These are phyloP conservation scores for Candida berthetii DNA, from an alignment of 805 yeast genomes.

Conservation along the genomic window DNA sequence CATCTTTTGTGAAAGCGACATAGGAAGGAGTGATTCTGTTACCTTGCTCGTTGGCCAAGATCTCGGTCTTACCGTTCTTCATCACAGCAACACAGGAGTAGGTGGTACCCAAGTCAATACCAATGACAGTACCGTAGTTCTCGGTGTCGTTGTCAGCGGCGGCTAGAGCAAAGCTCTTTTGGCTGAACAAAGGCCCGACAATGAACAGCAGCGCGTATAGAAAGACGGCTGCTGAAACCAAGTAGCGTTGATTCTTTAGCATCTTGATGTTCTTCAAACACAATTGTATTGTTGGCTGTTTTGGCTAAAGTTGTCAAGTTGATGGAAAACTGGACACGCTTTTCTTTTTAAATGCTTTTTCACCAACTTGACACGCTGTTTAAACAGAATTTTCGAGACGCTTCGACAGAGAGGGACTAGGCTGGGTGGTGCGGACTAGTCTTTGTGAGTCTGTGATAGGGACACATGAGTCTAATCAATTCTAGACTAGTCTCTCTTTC, in stretches of 20 bases:
- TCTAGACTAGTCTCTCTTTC: not conserved
- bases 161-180: constrained; percentile 10
- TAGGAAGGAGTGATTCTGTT: constrained; percentile 95
- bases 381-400: not conserved
- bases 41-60: constrained; percentile 94
- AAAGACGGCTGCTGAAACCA: constrained; percentile 27
- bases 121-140: constrained; percentile 64
- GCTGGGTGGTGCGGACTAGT: not conserved
- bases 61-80: constrained; percentile 84
- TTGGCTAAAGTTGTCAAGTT: too few relatives aligned
- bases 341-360: not conserved
- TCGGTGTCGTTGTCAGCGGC: constrained; percentile 29
- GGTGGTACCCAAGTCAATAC: constrained; percentile 97
- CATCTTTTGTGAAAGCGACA: constrained; percentile 89
- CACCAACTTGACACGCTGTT: not conserved
- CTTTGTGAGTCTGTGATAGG: too few relatives aligned
- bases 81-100: constrained; percentile 94
- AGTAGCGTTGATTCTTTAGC: constrained; percentile 20
- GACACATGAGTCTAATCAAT: not conserved
- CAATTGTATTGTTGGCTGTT: not conserved
- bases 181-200: constrained; percentile 16
- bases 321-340: not conserved
- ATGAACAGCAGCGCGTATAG: constrained; percentile 21
- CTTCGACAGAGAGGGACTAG: too few relatives aligned
- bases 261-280: not conserved